Base-by-base conservation (phyloP, 2,329 filamentous ascomycete species). In the Fusarium aywerte region DNA sequence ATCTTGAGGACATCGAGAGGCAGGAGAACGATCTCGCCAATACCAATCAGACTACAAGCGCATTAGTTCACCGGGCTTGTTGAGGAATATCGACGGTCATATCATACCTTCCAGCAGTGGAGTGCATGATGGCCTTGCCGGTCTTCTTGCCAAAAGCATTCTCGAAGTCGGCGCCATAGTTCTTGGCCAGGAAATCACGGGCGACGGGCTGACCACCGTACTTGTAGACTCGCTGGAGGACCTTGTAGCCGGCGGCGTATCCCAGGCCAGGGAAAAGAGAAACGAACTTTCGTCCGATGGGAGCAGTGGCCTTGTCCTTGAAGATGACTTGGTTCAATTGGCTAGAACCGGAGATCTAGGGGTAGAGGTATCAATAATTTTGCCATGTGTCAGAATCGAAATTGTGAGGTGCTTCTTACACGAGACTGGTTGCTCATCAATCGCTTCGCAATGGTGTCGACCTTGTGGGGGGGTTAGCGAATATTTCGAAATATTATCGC, bases 1-100 rank as follows among this genome's bases (percentile, higher is more conserved):
- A 99, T 99, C 88, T 99, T 99, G 67, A 99, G 87, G 36, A 99
- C 95, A 74, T 99, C 96, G 63, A 99, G 88, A 39, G 96, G 96
- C 38, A 99, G 87, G 29, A 99, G 88, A 60, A 99, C 88, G 69
- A 99, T 97, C 83, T 99, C 96, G 76, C 96, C 96, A 74, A 99
- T 97, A 74, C 96, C 96, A 76, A 99, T 96, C 75, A 99, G 77
- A 82, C 92, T 95, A 42, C 16, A 67, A 59, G 16, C 44, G n/a
- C 27, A 57, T 76, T 39, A 76, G 71, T 39, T 21, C 32, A 20
- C 15, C 16, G 23, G 11, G 5, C 42, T 53, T 23, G 15, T 36
- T 21, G 16, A 32, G 23, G 10, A 31, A 33, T 7, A 31, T 23
- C 15, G 10, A 15, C 7, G 4, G 42, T 42, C 20, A 47, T 29